Evolutionary conservation across 805 yeast species (phyloP), one percentile per base, ranked within the genome.

Genomic region (Kurtzmaniella cleridarum): DNA sequence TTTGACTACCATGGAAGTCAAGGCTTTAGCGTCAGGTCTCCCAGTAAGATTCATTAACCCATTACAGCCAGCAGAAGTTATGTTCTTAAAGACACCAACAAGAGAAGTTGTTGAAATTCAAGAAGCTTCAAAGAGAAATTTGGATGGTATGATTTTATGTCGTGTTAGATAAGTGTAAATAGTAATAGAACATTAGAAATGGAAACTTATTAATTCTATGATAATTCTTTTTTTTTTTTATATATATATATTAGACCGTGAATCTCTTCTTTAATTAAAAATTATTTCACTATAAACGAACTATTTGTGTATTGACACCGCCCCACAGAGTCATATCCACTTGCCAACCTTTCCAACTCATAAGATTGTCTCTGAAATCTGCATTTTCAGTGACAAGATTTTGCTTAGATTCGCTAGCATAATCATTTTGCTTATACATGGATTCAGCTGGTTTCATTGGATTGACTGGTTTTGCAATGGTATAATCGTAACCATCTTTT

Each of bases 301-400:
- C 36, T 12, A 33, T 24, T 17, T 33, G 36, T 12, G 73, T 64
- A 1, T 87, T 88, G 13, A 77, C 67, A 37, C 81, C 75, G 53
- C 83, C 73, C 97, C 97, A 90, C 11, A 57, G 50, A 18, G 86
- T 73, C 95, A 90, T 85, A 53, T 90, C 96, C 2, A 88, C 74
- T 53, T 83, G 87, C 89, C 90, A 90, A 35, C 77, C 79, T 47
- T 79, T 80, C 95, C 95, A 90, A 47, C 77, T 78, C 54, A 71
- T 67, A 47, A 90, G 60, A 33, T 74, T 69, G 39, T 78, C 81
- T 45, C 73, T 67, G 46, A 77, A 70, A 49, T 78, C 79, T 10
- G 73, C 72, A 5, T 78, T 74, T 14, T 43, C 40, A 11, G 46
- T 40, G 13, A 41, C 42, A 30, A 50, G 40, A 39, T 45, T 44